A percentile compares a stretch with the other conserved stretches of the same genome.
These are phyloP conservation scores for Fagopyrum homotropicum DNA, from an alignment of 148 eudicot genomes.

Conservation along the genomic window DNA sequence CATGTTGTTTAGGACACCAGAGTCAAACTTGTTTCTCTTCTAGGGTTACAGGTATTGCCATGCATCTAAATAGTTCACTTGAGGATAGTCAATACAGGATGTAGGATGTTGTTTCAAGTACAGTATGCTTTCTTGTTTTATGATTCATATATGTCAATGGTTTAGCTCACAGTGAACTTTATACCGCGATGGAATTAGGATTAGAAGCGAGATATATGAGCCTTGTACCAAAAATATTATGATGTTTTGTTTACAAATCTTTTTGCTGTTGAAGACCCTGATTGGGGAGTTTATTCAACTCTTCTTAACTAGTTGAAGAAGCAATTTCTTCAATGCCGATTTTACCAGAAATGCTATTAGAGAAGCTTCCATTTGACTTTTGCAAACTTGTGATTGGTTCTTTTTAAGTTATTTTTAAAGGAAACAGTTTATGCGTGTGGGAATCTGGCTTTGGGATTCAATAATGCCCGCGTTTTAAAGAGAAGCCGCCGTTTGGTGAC, in stretches of 20 bases:
- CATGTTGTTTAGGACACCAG: slow-evolving; percentile 1
- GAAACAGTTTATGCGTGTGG: not conserved
- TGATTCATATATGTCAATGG: not conserved
- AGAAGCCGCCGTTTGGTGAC: not conserved
- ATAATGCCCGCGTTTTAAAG: not conserved
- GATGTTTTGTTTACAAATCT: not conserved
- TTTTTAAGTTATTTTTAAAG: not conserved
- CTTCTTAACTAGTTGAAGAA: too few relatives aligned
- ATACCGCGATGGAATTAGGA: not conserved
- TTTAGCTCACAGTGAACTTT: not conserved
- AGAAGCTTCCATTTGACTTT: not conserved
- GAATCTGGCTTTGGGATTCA: not conserved
- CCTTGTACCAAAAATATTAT: not conserved
- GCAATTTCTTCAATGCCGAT: too few relatives aligned
- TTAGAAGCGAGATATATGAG: not conserved
- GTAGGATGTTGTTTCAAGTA: not conserved
- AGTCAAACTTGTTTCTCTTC: not conserved
- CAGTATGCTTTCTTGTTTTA: not conserved
- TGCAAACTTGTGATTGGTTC: not conserved
- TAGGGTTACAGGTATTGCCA: not conserved
- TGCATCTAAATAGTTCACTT: not conserved
- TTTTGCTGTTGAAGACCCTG: not conserved
- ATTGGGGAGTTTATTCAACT: too few relatives aligned
- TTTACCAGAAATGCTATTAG: too few relatives aligned
- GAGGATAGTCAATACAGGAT: not conserved